Evolutionary conservation across 2,329 filamentous ascomycete species (phyloP), one percentile per base, ranked within the genome.

Genomic region (Aschersonia sp.): DNA sequence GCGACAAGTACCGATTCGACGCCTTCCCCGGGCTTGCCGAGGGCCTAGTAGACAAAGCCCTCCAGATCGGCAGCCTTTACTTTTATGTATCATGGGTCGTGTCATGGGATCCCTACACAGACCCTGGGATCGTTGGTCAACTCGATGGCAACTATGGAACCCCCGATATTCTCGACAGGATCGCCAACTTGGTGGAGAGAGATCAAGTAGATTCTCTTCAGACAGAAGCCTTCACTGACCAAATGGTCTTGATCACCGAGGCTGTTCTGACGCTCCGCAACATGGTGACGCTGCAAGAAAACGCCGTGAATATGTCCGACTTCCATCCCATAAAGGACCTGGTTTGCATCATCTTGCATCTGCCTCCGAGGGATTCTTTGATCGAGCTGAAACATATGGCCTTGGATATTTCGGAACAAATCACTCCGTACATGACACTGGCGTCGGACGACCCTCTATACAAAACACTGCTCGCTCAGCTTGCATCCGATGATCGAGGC

Each of bases 1-100:
- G 91, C 44, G 92, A 97, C 61, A 95, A 95, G 64, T 96, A 94
- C 66, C 85, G 87, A 51, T 96, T 97, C 55, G 89, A 94, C 56
- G 85, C 87, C 4, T 97, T 96, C 56, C 84, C 86, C 1, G 83
- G 87, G 7, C 74, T 98, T 31, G 87, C 88, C 0, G 92, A 97
- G 63, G 85, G 86, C 3, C 74, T 98, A 7, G 80, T 94, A 48
- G 84, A 89, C 51, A 94, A 94, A 59, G 82, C 85, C 2, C 71
- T 96, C 45, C 80, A 89, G 52, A 75, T 94, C 41, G 84, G 84
- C 48, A 75, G 73, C 44, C 67, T 95, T 9, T 94, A 89, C 65
- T 92, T 89, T 59, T 75, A 92, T 47, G 75, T 94, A 29, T 75
- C 82, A 49, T 97, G 88, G 87, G 77, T 80, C 41, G 73, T 95